Evolutionary conservation across 2,329 filamentous ascomycete genomes (phyloP), one percentile per base, ranked within the genome.

Genomic region (Aspergillus pseudonomiae): DNA sequence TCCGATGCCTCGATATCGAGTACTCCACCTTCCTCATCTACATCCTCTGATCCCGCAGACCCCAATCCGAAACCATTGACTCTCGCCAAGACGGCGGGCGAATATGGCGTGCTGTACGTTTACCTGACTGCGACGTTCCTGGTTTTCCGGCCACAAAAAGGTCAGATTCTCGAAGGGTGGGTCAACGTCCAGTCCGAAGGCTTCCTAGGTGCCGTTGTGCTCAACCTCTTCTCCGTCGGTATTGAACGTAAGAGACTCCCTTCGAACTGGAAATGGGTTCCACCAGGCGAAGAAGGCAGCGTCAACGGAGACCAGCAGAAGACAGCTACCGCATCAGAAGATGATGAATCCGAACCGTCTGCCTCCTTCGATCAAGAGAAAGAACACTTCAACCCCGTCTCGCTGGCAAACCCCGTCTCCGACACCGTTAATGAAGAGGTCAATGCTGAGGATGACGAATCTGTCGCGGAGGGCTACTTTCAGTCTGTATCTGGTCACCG

Each of bases 71-170:
- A 78, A 69, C 75, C 75, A n/a, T 70, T 79, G 43, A 79, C 79
- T 0, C 73, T 81, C 41, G 78, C 80, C n/a, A 71, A 71, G 41
- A 76, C 79, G 3, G 77, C 91, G 46, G 89, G 92, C 78, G 95
- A 98, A 79, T 96, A 94, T 74, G 92, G 91, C 9, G 92, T 93
- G 28, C 90, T 89, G 26, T 97, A 91, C 74, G 87, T 92, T 55
- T 98, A 94, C 89, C 86, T 96, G 26, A 97, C 93, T 0, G 93
- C 91, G 1, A 93, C 96, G 26, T 91, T 97, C 66, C 84, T 96
- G 52, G 81, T 98, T 21, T 96, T 97, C 75, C 86, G 90, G 36
- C 94, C 95, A 0, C 83, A 85, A 59, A 86, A 87, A 53, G 91
- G 92, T 41, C 87, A 89, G 10, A 88, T 86, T 78, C 85, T 98